These are phyloP conservation scores for Talaromyces adpressus DNA, from an alignment of 495 filamentous ascomycete genomes.

Conservation along the genomic window DNA sequence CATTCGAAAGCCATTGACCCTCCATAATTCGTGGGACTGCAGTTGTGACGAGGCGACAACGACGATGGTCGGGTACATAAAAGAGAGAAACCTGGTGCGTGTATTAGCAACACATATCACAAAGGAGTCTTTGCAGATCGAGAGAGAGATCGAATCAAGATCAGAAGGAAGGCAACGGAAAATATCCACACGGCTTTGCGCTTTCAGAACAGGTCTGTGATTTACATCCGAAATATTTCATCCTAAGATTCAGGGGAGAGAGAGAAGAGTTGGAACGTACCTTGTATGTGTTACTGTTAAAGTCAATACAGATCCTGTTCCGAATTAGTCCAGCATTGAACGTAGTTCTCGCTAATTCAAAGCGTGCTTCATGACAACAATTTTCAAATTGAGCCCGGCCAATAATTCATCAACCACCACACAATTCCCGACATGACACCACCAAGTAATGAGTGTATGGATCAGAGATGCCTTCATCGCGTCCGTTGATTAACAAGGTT, in stretches of 20 bases:
- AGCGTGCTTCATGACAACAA: background rate
- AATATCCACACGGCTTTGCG: conserved; percentile 93
- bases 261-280: background rate
- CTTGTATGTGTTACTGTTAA: background rate
- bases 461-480: conserved; percentile 98
- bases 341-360: background rate
- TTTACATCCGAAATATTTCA: conserved; percentile 74
- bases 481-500: conserved; percentile 94
- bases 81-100: background rate
- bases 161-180: conserved; percentile 99
- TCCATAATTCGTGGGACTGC: too few species aligned
- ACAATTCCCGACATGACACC: conserved; percentile 20
- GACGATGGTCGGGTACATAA: background rate
- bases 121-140: background rate
- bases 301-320: background rate
- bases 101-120: conserved; percentile 1
- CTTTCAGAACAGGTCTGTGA: conserved; percentile 66
- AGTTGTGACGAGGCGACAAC: too few species aligned
- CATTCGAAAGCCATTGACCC: too few species aligned
- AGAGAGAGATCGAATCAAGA: conserved; percentile 4
- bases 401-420: background rate
- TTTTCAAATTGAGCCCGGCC: background rate
- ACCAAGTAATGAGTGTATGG: conserved; percentile 31
- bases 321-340: background rate
- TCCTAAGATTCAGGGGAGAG: conserved; percentile 43